These are phyloP conservation scores for Microbotryum saponariae DNA, from an alignment of 1,284 basidiomycete genomes.

Conservation along the genomic window DNA sequence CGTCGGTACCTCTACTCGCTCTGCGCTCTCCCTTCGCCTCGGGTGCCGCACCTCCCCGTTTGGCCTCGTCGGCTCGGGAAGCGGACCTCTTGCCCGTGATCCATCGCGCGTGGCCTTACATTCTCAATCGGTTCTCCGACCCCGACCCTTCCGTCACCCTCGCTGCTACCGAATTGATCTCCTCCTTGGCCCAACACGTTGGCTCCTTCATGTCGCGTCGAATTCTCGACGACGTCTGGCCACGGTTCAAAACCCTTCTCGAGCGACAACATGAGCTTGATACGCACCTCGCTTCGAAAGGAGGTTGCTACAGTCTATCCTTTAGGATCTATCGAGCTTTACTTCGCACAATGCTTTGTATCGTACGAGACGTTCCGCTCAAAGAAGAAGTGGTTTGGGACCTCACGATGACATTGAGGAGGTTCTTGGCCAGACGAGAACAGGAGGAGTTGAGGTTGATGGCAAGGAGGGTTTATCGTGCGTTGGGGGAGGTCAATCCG, in stretches of 20 bases:
- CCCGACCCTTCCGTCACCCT: conserved; percentile 56
- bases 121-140: conserved; percentile 61
- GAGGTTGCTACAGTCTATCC: conserved; percentile 57
- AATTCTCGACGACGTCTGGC: conserved; percentile 86
- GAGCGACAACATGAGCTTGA: conserved; percentile 60
- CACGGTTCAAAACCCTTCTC: conserved; percentile 55
- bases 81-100: conserved; percentile 70
- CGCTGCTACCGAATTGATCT: conserved; percentile 62
- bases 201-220: conserved; percentile 74
- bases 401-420: conserved; percentile 59
- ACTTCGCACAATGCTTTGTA: conserved; percentile 60
- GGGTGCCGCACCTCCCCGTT: neutral
- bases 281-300: conserved; percentile 42
- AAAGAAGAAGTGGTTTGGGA: conserved; percentile 69
- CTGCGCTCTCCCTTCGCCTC: conserved; percentile 38
- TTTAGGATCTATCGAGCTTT: conserved; percentile 67
- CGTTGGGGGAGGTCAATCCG: conserved; percentile 55
- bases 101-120: conserved; percentile 78
- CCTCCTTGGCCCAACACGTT: conserved; percentile 56
- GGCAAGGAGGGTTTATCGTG: conserved; percentile 58
- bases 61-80: conserved; percentile 42
- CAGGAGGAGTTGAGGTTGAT: conserved; percentile 64
- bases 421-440: conserved; percentile 59
- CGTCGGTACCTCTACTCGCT: conserved; percentile 61
- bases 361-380: conserved; percentile 56